A percentile compares a stretch with the other conserved stretches of the same genome.
Conservation (phyloP, 148 eudicot species). For the Rhododendron ovatum region DNA sequence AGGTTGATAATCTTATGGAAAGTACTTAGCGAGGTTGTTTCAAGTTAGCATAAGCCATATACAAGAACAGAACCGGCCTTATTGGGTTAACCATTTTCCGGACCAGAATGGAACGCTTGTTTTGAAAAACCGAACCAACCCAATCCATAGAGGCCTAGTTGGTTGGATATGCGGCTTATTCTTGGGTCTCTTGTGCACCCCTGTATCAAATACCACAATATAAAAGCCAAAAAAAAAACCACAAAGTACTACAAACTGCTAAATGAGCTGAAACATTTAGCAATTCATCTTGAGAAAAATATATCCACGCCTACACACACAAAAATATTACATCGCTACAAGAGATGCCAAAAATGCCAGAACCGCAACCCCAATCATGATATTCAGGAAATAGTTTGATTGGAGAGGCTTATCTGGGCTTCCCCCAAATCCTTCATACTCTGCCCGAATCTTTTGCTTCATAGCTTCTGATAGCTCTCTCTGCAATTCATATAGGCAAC, state of each 20-base stretch:
- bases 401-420: slow-evolving; percentile 92
- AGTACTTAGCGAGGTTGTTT: neutral
- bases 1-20: neutral
- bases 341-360: slow-evolving; percentile 80
- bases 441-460: slow-evolving; percentile 87
- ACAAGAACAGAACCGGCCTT: neutral
- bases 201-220: neutral
- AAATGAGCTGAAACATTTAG: slow-evolving; percentile 4
- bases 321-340: slow-evolving; percentile 40
- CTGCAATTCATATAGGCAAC: slow-evolving; percentile 74
- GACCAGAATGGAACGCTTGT: neutral
- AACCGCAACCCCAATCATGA: slow-evolving; percentile 72
- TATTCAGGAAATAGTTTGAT: slow-evolving; percentile 90
- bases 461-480: slow-evolving; percentile 71
- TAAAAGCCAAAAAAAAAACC: neutral
- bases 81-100: neutral
- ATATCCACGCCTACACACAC: neutral
- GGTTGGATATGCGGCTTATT: neutral
- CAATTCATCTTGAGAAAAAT: neutral
- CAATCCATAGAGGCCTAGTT: neutral
- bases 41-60: neutral
- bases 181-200: neutral
- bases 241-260: neutral
- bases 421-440: slow-evolving; percentile 67
- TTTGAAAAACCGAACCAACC: neutral